These are phyloP conservation scores for Oropetium thomaeum DNA, from an alignment of 176 grass and related monocot genomes.

Conservation along the genomic window DNA sequence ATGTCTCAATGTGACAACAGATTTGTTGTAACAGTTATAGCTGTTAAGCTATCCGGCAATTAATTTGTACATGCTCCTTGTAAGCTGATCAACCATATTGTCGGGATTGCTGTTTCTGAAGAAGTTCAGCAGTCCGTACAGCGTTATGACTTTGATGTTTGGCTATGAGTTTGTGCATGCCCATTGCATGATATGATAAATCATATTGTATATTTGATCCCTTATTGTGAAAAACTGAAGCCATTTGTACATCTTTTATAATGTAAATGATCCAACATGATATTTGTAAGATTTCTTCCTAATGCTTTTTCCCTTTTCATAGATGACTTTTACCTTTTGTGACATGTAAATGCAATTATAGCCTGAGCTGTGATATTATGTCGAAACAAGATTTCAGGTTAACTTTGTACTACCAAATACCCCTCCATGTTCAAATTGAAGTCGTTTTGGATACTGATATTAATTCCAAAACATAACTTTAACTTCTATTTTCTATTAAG, in stretches of 20 bases:
- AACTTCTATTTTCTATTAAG: too few relatives aligned
- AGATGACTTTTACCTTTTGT: neutral
- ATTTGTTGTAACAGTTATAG: neutral
- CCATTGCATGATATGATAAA: neutral
- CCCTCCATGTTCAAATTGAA: too few relatives aligned
- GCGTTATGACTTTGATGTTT: neutral
- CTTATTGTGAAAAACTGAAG: too few relatives aligned
- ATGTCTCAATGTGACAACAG: neutral
- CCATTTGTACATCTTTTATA: too few relatives aligned
- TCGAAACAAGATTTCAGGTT: neutral
- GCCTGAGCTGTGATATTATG: neutral
- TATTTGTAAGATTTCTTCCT: neutral
- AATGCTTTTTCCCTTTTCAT: neutral
- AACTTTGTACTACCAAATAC: neutral
- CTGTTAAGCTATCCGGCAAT: slow-evolving; percentile 10
- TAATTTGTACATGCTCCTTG: slow-evolving; percentile 32
- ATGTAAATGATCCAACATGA: neutral
- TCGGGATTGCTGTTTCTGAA: slow-evolving; percentile 13
- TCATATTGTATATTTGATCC: neutral
- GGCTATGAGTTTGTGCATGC: neutral
- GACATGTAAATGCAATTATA: neutral
- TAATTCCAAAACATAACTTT: too few relatives aligned
- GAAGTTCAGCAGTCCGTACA: neutral
- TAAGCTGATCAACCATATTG: slow-evolving; percentile 26
- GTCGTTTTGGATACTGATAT: too few relatives aligned